Conservation (phyloP, 257 asterid species). For the Paulownia fortunei region DNA sequence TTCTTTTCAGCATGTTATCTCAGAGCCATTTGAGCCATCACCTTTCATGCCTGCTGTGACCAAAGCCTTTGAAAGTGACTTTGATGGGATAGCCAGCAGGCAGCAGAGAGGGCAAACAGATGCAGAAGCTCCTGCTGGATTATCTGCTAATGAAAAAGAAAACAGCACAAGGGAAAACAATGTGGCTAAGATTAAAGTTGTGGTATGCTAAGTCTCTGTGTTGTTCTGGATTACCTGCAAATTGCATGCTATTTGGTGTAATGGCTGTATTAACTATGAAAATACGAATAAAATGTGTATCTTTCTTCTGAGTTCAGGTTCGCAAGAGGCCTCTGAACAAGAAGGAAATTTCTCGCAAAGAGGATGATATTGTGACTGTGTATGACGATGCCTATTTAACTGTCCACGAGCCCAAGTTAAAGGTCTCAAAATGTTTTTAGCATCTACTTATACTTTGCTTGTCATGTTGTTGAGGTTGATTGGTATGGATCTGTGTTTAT, state of each 20-base stretch:
- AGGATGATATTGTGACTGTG: slow-evolving; percentile 89
- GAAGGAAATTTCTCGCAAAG: slow-evolving; percentile 87
- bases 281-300: slow-evolving; percentile 13
- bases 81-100: slow-evolving; percentile 59
- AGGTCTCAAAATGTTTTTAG: slow-evolving; percentile 55
- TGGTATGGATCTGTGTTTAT: neutral
- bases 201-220: slow-evolving; percentile 59
- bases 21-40: slow-evolving; percentile 94
- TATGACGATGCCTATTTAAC: slow-evolving; percentile 73
- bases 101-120: slow-evolving; percentile 64
- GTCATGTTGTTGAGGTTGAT: slow-evolving; percentile 10
- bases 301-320: slow-evolving; percentile 58
- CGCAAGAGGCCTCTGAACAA: slow-evolving; percentile 97
- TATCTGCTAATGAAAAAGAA: slow-evolving; percentile 64
- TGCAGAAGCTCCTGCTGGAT: slow-evolving; percentile 58
- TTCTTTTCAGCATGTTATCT: slow-evolving; percentile 81
- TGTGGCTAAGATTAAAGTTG: slow-evolving; percentile 96
- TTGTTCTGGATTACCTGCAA: slow-evolving; percentile 26
- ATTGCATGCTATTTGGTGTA: slow-evolving; percentile 19
- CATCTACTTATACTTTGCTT: slow-evolving; percentile 18
- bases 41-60: slow-evolving; percentile 92
- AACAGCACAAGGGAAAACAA: slow-evolving; percentile 75
- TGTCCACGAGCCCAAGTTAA: slow-evolving; percentile 90
- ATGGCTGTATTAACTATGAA: slow-evolving; percentile 18
- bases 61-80: slow-evolving; percentile 71